These are phyloP conservation scores for Ogataea haglerorum DNA, from an alignment of 805 yeast genomes.

Conservation along the genomic window DNA sequence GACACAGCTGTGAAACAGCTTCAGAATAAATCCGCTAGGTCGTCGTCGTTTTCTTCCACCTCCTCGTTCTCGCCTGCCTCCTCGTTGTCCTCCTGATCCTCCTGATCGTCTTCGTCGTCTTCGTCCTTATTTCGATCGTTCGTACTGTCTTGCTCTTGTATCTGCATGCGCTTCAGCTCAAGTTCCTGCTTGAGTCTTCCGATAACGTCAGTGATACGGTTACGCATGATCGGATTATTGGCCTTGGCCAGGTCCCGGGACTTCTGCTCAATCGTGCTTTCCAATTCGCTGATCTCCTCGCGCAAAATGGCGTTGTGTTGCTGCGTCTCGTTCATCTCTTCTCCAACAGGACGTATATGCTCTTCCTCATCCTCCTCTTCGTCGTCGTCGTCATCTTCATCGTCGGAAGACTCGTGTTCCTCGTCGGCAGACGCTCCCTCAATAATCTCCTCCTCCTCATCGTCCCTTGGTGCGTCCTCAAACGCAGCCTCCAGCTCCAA, in stretches of 20 bases:
- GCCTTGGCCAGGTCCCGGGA: conserved; percentile 69
- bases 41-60: conserved; percentile 33
- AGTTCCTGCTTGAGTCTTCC: conserved; percentile 75
- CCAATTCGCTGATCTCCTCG: conserved; percentile 84
- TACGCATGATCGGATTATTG: conserved; percentile 78
- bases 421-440: conserved; percentile 46
- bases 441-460: conserved; percentile 40
- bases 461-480: conserved; percentile 22
- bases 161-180: conserved; percentile 71
- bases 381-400: conserved; percentile 46
- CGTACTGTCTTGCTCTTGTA: conserved; percentile 33
- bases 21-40: conserved; percentile 29
- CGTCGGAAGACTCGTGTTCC: conserved; percentile 43
- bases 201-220: conserved; percentile 80
- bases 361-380: conserved; percentile 42
- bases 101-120: conserved; percentile 48
- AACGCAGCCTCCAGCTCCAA: conserved; percentile 22
- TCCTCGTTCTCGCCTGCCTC: conserved; percentile 22
- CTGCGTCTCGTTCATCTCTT: conserved; percentile 46
- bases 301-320: conserved; percentile 71
- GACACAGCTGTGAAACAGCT: neutral
- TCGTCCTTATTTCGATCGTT: conserved; percentile 31
- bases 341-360: conserved; percentile 35
- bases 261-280: conserved; percentile 71
- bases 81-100: conserved; percentile 18